Conservation (phyloP, 148 eudicot genomes). For the Suaeda aralocaspica region DNA sequence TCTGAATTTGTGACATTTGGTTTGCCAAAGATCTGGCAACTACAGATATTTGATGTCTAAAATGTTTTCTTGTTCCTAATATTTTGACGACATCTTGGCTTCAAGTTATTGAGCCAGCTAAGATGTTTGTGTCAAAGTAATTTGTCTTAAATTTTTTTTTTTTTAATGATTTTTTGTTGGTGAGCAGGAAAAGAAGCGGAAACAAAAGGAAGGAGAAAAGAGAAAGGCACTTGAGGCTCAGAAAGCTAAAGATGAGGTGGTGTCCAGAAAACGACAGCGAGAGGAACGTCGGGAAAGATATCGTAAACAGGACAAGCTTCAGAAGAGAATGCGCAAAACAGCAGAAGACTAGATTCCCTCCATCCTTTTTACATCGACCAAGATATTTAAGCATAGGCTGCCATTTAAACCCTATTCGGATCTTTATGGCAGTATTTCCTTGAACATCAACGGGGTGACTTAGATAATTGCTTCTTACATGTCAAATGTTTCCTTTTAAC, state of each 20-base stretch:
- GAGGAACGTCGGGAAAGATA: slow-evolving; percentile 79
- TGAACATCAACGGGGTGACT: background rate
- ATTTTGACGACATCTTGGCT: no score
- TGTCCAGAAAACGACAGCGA: slow-evolving; percentile 62
- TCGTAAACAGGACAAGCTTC: slow-evolving; percentile 57
- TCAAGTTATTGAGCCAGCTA: background rate
- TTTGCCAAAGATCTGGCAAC: background rate
- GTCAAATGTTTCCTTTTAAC: background rate
- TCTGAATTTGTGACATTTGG: background rate
- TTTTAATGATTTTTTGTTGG: background rate
- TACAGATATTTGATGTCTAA: background rate
- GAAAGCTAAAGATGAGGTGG: slow-evolving; percentile 60
- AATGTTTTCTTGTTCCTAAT: background rate
- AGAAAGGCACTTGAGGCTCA: slow-evolving; percentile 40
- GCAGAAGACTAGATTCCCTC: slow-evolving; percentile 15
- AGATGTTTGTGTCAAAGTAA: no score
- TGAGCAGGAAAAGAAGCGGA: slow-evolving; percentile 60
- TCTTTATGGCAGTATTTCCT: background rate
- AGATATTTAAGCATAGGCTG: background rate
- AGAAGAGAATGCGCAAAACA: slow-evolving; percentile 59
- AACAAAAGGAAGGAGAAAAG: slow-evolving; percentile 56
- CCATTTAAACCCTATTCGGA: background rate
- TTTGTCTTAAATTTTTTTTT: background rate
- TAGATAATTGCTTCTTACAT: background rate
- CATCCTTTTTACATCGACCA: no score